phyloP scores from a whole-genome alignment of 1,284 basidiomycete species.

The Leccinum pallidistipes region DNA sequence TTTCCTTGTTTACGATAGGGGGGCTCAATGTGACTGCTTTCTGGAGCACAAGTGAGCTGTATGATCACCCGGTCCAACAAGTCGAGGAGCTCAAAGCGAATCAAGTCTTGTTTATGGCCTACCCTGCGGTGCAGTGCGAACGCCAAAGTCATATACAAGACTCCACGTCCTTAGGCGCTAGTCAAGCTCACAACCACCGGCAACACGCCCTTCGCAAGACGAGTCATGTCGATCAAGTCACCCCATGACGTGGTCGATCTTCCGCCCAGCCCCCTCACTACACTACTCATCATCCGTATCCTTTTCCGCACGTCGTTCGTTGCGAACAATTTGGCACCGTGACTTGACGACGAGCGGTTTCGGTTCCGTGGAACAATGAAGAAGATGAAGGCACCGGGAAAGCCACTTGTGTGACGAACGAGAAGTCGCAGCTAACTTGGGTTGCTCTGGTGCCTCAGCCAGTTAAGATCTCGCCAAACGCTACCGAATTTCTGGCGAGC shows the following conservation, averaged over 20 bases:
- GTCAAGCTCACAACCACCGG: constrained; percentile 50
- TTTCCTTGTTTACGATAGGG: no score
- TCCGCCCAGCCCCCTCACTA: constrained; percentile 69
- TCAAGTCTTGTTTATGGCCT: constrained; percentile 63
- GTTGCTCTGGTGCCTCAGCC: constrained; percentile 38
- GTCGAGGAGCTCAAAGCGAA: constrained; percentile 44
- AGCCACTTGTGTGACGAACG: background rate
- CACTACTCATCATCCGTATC: constrained; percentile 72
- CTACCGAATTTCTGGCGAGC: constrained; percentile 48
- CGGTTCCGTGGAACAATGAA: constrained; percentile 77
- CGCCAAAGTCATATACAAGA: constrained; percentile 52
- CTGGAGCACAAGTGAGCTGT: no score
- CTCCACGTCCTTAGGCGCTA: constrained; percentile 75
- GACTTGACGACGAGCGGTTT: constrained; percentile 76
- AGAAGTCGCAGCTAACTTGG: background rate
- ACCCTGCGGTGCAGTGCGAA: constrained; percentile 50
- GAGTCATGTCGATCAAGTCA: constrained; percentile 60
- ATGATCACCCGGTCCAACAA: constrained; percentile 60
- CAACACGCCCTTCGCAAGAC: constrained; percentile 63
- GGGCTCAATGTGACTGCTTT: no score
- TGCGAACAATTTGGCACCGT: constrained; percentile 65
- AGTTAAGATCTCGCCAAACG: constrained; percentile 39
- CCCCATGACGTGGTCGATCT: constrained; percentile 59
- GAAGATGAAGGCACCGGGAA: constrained; percentile 53
- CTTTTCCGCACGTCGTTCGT: constrained; percentile 75